Conservation (phyloP, 306 rosid genomes). For the Pterocarpus santalinus region DNA sequence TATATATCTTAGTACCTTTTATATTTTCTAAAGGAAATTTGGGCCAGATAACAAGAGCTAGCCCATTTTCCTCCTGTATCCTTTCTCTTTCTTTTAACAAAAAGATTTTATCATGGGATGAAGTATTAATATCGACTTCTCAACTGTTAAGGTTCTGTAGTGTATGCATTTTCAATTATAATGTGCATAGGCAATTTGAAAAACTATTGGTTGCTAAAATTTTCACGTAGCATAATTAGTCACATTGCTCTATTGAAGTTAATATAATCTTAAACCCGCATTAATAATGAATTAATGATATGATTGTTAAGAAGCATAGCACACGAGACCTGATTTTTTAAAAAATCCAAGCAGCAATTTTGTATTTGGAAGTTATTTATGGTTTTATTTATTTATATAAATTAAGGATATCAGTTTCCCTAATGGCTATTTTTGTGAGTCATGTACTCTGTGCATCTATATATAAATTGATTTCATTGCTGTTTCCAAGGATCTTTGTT, state of each 20-base stretch:
- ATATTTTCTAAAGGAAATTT: background rate
- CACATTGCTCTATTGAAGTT: conserved; percentile 1
- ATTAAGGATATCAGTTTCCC: background rate
- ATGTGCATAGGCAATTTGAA: conserved; percentile 2
- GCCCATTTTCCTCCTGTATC: background rate
- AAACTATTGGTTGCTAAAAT: background rate
- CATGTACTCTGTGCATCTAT: background rate
- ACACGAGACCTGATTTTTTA: conserved; percentile 1
- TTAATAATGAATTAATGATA: conserved; percentile 10
- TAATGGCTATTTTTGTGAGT: conserved; percentile 27
- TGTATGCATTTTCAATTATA: background rate
- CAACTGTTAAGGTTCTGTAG: too few species aligned
- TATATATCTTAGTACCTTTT: background rate
- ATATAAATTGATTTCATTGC: background rate
- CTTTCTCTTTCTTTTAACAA: background rate
- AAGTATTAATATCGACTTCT: background rate
- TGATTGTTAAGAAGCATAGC: background rate
- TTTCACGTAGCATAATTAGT: conserved; percentile 9
- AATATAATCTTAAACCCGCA: background rate
- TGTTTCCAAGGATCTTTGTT: conserved; percentile 20
- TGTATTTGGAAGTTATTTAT: conserved; percentile 4
- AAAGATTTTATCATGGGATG: conserved; percentile 3
- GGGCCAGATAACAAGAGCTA: background rate
- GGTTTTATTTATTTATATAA: conserved; percentile 22
- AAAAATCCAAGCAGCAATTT: conserved; percentile 1